Percentiles rank a stretch among this genome's conserved stretches.
Conservation (phyloP, 495 filamentous ascomycete genomes). For the Cryomyces minteri region DNA sequence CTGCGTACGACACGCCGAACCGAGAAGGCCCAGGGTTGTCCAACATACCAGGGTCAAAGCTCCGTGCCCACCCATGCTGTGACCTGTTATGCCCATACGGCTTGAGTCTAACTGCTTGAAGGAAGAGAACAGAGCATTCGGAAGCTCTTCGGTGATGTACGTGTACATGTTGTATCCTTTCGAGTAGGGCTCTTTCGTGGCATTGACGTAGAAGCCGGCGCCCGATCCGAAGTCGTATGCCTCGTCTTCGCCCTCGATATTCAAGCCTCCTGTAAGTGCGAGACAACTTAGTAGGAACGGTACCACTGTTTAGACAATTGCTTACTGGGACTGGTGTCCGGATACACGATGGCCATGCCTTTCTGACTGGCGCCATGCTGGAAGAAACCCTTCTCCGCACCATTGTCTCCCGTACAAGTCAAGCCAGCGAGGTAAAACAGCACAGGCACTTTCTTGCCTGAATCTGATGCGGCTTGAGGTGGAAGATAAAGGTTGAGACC, state of each 20-base stretch:
- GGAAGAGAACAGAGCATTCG: constrained; percentile 45
- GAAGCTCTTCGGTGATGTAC: constrained; percentile 73
- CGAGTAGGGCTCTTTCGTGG: constrained; percentile 53
- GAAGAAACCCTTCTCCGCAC: constrained; percentile 92
- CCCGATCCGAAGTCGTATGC: constrained; percentile 77
- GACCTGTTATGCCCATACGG: constrained; percentile 68
- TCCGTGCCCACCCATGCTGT: constrained; percentile 94
- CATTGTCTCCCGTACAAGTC: constrained; percentile 92
- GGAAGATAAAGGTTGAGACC: constrained; percentile 49
- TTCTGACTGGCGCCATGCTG: constrained; percentile 58
- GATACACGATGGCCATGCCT: constrained; percentile 78
- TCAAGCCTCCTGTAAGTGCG: constrained; percentile 35
- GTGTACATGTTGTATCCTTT: constrained; percentile 79
- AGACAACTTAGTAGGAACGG: background rate
- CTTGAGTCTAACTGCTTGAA: constrained; percentile 46
- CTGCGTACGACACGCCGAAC: background rate
- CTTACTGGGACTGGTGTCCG: constrained; percentile 81
- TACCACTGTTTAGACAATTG: constrained; percentile 1
- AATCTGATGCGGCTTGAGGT: constrained; percentile 28
- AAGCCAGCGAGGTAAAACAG: constrained; percentile 90
- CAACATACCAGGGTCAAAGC: constrained; percentile 54
- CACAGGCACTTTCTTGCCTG: constrained; percentile 48
- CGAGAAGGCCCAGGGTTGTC: constrained; percentile 1
- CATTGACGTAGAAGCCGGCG: constrained; percentile 91
- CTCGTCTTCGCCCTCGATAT: constrained; percentile 66